Conservation (phyloP, 2,329 filamentous ascomycete genomes). For the Thielaviopsis populi region DNA sequence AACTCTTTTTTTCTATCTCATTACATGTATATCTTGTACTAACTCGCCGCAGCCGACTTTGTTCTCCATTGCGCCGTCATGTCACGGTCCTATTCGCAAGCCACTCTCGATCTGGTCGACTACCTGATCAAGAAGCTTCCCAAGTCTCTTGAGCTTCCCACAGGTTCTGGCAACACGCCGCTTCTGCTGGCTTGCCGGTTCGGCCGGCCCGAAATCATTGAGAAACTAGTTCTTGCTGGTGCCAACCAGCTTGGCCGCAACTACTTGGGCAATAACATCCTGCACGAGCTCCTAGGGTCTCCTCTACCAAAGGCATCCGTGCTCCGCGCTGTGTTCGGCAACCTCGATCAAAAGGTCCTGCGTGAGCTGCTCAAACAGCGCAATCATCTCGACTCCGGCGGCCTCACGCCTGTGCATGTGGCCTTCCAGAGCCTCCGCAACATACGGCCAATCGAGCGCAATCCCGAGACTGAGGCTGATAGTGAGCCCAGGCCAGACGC, state of each 20-base stretch:
- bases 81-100: slow-evolving; percentile 24
- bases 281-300: slow-evolving; percentile 35
- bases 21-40: slow-evolving; percentile 13
- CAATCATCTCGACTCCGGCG: neutral
- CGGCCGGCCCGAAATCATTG: slow-evolving; percentile 38
- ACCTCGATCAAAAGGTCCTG: neutral
- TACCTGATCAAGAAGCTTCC: slow-evolving; percentile 52
- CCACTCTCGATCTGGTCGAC: slow-evolving; percentile 41
- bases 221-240: slow-evolving; percentile 49
- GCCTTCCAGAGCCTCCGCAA: slow-evolving; percentile 22
- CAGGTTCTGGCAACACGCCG: slow-evolving; percentile 45
- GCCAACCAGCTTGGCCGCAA: slow-evolving; percentile 55
- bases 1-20: neutral
- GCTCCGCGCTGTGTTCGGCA: neutral
- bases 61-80: slow-evolving; percentile 52
- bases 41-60: slow-evolving; percentile 36
- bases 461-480: too few species aligned
- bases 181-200: slow-evolving; percentile 50
- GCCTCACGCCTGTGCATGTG: neutral
- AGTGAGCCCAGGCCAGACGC: neutral
- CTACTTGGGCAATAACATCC: slow-evolving; percentile 39
- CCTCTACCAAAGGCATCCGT: neutral
- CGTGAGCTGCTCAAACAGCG: neutral
- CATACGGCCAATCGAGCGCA: neutral
- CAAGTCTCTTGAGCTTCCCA: slow-evolving; percentile 46